A percentile compares a stretch with the other conserved stretches of the same genome.
These are phyloP conservation scores for Trypanosoma scelopori DNA, from an alignment of 208 protist species.

Conservation along the genomic window DNA sequence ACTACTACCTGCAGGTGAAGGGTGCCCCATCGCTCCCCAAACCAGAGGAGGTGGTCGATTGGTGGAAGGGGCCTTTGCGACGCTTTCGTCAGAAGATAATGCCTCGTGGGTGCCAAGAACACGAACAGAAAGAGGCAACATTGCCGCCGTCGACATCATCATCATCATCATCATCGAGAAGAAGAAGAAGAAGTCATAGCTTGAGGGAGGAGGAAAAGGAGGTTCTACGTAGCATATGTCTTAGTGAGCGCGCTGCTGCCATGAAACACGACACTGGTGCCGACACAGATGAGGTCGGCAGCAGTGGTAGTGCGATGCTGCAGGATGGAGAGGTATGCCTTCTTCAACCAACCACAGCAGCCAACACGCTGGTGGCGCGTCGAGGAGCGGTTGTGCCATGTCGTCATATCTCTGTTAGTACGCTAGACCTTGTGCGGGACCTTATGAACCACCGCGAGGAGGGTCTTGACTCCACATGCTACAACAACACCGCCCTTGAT, in stretches of 20 bases:
- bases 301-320: neutral
- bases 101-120: neutral
- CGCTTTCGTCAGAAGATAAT: constrained; percentile 10
- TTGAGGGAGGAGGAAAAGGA: neutral
- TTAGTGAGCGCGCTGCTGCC: constrained; percentile 15
- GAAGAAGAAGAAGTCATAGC: no score
- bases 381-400: neutral
- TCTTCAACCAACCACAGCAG: constrained; percentile 11
- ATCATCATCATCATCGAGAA: neutral
- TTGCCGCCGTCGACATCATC: neutral
- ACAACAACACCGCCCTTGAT: neutral
- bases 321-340: constrained; percentile 10
- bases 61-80: constrained; percentile 58
- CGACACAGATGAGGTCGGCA: neutral
- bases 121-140: neutral
- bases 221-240: constrained; percentile 9
- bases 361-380: constrained; percentile 14
- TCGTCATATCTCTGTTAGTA: neutral
- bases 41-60: constrained; percentile 23
- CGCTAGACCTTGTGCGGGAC: neutral
- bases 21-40: constrained; percentile 31
- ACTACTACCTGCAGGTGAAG: constrained; percentile 61
- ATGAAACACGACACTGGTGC: neutral
- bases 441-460: constrained; percentile 6
- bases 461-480: neutral